Evolutionary conservation across 2,329 filamentous ascomycete genomes (phyloP).

Genomic region (Beauveria australis): DNA sequence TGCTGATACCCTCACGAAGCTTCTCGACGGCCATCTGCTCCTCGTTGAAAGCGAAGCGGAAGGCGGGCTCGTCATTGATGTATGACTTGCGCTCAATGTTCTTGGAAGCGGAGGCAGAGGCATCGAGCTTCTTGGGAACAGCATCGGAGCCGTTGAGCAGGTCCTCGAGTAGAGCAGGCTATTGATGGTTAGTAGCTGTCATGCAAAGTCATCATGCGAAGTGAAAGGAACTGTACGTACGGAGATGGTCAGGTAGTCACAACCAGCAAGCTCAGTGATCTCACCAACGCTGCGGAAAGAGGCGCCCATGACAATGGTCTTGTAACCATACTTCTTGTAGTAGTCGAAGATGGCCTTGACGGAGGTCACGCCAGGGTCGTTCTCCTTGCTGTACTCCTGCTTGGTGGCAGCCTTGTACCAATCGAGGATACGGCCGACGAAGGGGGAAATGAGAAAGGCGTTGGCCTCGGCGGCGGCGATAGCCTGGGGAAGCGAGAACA

Average conservation of each 20-base stretch:
- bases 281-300: conserved; percentile 95
- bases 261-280: conserved; percentile 96
- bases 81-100: conserved; percentile 84
- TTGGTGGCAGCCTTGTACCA: conserved; percentile 97
- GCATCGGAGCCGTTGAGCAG: conserved; percentile 73
- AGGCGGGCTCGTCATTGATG: conserved; percentile 78
- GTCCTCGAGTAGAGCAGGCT: conserved; percentile 90
- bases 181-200: background rate
- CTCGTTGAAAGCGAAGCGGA: conserved; percentile 99
- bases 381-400: conserved; percentile 82
- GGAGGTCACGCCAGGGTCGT: conserved; percentile 93
- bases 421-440: conserved; percentile 97
- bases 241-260: conserved; percentile 97
- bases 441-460: conserved; percentile 97
- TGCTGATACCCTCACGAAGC: conserved; percentile 98
- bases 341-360: conserved; percentile 97
- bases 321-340: conserved; percentile 99
- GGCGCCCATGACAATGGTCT: conserved; percentile 99
- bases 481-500: conserved; percentile 94
- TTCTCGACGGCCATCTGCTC: conserved; percentile 99
- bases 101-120: conserved; percentile 54
- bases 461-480: conserved; percentile 92
- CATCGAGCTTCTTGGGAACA: conserved; percentile 90
- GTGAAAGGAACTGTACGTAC: conserved; percentile 41
- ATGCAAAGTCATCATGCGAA: conserved; percentile 17